phyloP scores from a whole-genome alignment of 2,329 filamentous ascomycete genomes.

The Botrytis galanthina region DNA sequence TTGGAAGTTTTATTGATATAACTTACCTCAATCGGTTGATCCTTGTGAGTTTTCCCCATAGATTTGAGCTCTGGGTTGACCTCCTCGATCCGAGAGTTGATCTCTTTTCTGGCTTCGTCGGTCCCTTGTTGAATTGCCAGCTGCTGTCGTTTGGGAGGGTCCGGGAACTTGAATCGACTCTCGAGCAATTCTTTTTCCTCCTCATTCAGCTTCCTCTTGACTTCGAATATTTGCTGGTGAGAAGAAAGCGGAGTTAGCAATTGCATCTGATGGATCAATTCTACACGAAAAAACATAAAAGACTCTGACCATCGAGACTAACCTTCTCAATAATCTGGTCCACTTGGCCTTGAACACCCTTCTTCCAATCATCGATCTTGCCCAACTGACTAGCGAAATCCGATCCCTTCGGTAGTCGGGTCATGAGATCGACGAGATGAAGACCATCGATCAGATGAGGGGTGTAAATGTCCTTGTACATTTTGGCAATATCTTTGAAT shows the following conservation, averaged over 20 bases:
- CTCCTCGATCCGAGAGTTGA: not conserved
- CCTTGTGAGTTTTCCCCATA: not conserved
- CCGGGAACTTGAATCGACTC: not conserved
- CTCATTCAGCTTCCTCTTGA: not conserved
- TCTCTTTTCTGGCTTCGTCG: not conserved
- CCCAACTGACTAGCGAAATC: not conserved
- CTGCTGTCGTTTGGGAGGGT: not conserved
- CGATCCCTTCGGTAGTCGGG: not conserved
- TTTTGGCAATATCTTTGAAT: not conserved
- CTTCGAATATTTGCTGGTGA: not conserved
- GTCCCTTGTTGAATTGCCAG: not conserved
- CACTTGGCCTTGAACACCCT: not conserved
- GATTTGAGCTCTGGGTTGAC: not conserved
- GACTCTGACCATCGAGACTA: not conserved
- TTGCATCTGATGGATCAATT: fast-evolving
- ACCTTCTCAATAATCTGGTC: not conserved
- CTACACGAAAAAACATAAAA: not conserved
- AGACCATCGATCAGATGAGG: not conserved
- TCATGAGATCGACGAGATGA: not conserved
- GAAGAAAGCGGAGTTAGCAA: not conserved
- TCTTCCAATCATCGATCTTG: not conserved
- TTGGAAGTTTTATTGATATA: fast-evolving
- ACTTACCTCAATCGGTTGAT: not conserved
- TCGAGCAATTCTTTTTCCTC: not conserved
- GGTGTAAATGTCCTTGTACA: not conserved